A percentile compares a stretch with the other conserved stretches of the same genome.
Conservation (phyloP, 1,284 basidiomycete genomes). For the Puccinia polysora region DNA sequence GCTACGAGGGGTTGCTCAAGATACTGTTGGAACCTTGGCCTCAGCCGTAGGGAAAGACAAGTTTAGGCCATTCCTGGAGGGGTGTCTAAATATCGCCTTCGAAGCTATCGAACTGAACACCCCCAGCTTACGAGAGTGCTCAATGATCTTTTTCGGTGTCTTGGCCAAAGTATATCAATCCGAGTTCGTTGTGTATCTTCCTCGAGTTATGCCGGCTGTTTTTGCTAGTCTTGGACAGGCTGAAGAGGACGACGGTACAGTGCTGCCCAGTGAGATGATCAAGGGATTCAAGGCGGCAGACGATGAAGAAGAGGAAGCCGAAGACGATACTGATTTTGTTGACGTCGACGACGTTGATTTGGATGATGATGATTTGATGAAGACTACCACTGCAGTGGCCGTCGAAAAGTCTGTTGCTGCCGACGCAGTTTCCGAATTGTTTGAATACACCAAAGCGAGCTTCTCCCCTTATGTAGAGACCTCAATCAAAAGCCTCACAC, state of each 20-base stretch:
- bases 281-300: conserved; percentile 67
- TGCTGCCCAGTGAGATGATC: conserved; percentile 45
- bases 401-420: conserved; percentile 99
- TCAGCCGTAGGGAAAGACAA: conserved; percentile 91
- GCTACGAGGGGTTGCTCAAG: conserved; percentile 94
- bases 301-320: conserved; percentile 51
- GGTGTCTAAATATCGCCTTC: conserved; percentile 94
- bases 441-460: conserved; percentile 71
- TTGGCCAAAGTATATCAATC: conserved; percentile 94
- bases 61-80: conserved; percentile 91
- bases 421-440: conserved; percentile 89
- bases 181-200: conserved; percentile 84
- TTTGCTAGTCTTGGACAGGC: conserved; percentile 76
- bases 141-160: conserved; percentile 97
- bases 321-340: conserved; percentile 59
- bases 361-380: conserved; percentile 66
- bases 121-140: conserved; percentile 86
- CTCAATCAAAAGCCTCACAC: conserved; percentile 73
- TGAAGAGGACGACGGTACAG: conserved; percentile 51
- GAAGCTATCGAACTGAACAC: conserved; percentile 80
- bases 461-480: conserved; percentile 77
- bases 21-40: conserved; percentile 94
- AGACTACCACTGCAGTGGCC: conserved; percentile 82
- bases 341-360: conserved; percentile 62
- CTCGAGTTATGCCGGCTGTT: conserved; percentile 79